phyloP scores from a whole-genome alignment of 805 yeast genomes.

The Candida lessepsii region DNA sequence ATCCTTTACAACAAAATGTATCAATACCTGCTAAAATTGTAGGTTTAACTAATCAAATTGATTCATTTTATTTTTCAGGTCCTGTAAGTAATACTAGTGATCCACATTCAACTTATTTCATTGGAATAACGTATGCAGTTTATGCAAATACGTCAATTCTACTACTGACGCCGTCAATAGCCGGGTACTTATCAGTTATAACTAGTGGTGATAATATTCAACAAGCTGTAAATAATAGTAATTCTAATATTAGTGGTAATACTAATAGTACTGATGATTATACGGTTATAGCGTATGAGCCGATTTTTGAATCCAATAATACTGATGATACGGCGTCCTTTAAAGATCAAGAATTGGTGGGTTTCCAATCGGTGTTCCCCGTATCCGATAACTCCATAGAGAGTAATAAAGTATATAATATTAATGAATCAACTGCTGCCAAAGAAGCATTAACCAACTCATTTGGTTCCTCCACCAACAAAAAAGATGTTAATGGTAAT shows the following conservation, averaged over 20 bases:
- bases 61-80: slow-evolving; percentile 51
- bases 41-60: slow-evolving; percentile 15
- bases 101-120: slow-evolving; percentile 41
- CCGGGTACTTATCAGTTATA: slow-evolving; percentile 68
- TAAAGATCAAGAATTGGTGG: slow-evolving; percentile 45
- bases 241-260: slow-evolving; percentile 7
- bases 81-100: slow-evolving; percentile 50
- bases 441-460: slow-evolving; percentile 24
- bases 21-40: slow-evolving; percentile 49
- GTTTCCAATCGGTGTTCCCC: slow-evolving; percentile 36
- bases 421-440: slow-evolving; percentile 28
- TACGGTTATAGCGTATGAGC: slow-evolving; percentile 31
- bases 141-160: slow-evolving; percentile 71
- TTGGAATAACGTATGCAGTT: slow-evolving; percentile 79
- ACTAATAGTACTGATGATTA: slow-evolving; percentile 22
- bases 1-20: slow-evolving; percentile 50
- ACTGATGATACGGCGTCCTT: slow-evolving; percentile 36
- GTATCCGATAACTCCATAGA: slow-evolving; percentile 13
- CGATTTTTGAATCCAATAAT: slow-evolving; percentile 26
- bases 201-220: slow-evolving; percentile 35
- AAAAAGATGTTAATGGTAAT: slow-evolving; percentile 21
- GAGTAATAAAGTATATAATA: slow-evolving; percentile 25
- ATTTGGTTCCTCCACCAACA: slow-evolving; percentile 30
- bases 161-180: slow-evolving; percentile 49
- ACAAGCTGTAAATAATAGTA: slow-evolving; percentile 24